These are phyloP conservation scores for Trichophaea hybrida DNA, from an alignment of 2,329 filamentous ascomycete species.

Conservation along the genomic window DNA sequence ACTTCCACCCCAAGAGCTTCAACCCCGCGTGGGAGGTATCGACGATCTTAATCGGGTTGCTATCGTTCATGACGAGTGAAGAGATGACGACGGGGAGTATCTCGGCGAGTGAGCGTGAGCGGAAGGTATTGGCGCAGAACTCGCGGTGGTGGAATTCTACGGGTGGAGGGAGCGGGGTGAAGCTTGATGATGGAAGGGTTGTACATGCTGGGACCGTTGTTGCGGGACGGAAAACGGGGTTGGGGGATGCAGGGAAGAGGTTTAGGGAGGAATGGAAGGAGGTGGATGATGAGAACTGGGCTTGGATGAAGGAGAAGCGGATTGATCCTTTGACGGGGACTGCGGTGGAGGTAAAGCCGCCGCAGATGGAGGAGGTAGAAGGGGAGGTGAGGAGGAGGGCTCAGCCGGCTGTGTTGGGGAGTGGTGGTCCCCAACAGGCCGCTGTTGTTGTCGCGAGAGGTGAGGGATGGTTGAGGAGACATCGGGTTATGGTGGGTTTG, in stretches of 20 bases:
- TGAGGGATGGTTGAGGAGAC: conserved; percentile 64
- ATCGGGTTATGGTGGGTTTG: conserved; percentile 62
- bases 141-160: conserved; percentile 96
- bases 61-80: conserved; percentile 97
- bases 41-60: conserved; percentile 82
- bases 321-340: conserved; percentile 66
- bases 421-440: conserved; percentile 35
- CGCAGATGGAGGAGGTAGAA: not conserved
- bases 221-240: conserved; percentile 13
- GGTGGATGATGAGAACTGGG: conserved; percentile 74
- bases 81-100: conserved; percentile 96
- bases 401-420: conserved; percentile 45
- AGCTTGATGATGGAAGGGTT: conserved; percentile 31
- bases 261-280: conserved; percentile 86
- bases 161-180: conserved; percentile 58
- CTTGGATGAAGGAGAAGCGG: conserved; percentile 72
- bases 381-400: conserved; percentile 31
- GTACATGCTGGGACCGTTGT: conserved; percentile 1
- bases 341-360: not conserved
- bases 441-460: conserved; percentile 66
- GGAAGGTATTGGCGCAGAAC: conserved; percentile 59
- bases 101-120: conserved; percentile 59
- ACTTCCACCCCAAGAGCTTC: conserved; percentile 96
- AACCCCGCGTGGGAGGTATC: conserved; percentile 98
- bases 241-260: conserved; percentile 81